Percentiles rank a stretch among this genome's conserved stretches.
phyloP scores from a whole-genome alignment of 768 basidiomycete genomes.

The Terana coerulea region DNA sequence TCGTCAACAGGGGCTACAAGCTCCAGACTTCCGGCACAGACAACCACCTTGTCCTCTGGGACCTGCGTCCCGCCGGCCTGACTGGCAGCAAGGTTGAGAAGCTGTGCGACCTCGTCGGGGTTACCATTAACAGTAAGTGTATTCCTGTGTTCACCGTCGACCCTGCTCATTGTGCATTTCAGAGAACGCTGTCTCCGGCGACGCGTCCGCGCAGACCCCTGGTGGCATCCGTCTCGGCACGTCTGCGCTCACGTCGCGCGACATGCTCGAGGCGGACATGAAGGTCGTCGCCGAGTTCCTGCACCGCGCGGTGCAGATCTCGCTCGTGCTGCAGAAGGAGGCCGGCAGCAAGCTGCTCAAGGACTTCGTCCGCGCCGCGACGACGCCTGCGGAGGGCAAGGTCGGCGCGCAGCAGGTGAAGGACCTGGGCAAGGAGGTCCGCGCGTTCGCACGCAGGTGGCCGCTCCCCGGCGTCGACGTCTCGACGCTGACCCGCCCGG shows the following conservation, averaged over 20 bases:
- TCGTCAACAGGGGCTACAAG: slow-evolving; percentile 83
- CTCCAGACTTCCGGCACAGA: slow-evolving; percentile 97
- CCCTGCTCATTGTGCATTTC: background rate
- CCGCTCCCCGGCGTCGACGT: slow-evolving; percentile 86
- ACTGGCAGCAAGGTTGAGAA: slow-evolving; percentile 99
- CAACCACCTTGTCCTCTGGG: slow-evolving; percentile 98
- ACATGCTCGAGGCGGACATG: slow-evolving; percentile 88
- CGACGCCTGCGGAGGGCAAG: slow-evolving; percentile 62
- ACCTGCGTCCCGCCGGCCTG: slow-evolving; percentile 88
- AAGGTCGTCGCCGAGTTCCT: slow-evolving; percentile 86
- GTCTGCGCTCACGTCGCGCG: slow-evolving; percentile 89
- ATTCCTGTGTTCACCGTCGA: background rate
- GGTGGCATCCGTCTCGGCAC: slow-evolving; percentile 97
- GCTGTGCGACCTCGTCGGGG: slow-evolving; percentile 93
- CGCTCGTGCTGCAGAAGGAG: slow-evolving; percentile 87
- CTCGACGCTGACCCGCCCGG: slow-evolving; percentile 45
- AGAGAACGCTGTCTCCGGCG: slow-evolving; percentile 98
- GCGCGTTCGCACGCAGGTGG: slow-evolving; percentile 79
- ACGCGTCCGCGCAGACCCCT: slow-evolving; percentile 91
- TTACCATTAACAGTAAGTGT: slow-evolving; percentile 91
- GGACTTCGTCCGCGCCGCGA: slow-evolving; percentile 88
- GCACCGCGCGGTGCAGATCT: slow-evolving; percentile 91
- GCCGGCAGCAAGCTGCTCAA: slow-evolving; percentile 92
- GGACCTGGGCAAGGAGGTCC: slow-evolving; percentile 77
- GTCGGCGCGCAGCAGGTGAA: slow-evolving; percentile 67